phyloP scores from a whole-genome alignment of 1,284 basidiomycete species.

The Irpex lacteus region DNA sequence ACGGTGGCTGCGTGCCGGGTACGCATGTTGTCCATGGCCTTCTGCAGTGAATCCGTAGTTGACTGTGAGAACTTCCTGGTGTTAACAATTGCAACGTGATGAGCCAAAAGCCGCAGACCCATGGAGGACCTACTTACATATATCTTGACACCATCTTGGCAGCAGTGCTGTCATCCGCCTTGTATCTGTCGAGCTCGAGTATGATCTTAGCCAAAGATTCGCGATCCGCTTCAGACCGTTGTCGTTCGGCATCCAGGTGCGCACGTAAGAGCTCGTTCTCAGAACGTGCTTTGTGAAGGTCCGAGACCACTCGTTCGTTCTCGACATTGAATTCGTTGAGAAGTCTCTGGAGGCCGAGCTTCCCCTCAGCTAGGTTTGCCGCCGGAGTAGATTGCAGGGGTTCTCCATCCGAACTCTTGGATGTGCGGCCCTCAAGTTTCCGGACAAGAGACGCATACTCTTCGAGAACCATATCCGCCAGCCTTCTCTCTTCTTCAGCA shows the following conservation, averaged over 20 bases:
- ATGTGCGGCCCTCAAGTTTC: conserved; percentile 45
- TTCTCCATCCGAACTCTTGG: conserved; percentile 21
- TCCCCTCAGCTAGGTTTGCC: conserved; percentile 46
- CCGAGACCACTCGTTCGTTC: conserved; percentile 43
- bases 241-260: conserved; percentile 46
- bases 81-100: neutral
- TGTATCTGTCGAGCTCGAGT: conserved; percentile 56
- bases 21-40: conserved; percentile 58
- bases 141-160: conserved; percentile 86
- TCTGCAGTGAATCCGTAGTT: conserved; percentile 68
- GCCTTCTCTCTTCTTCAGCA: conserved; percentile 54
- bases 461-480: conserved; percentile 60
- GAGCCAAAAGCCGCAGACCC: neutral
- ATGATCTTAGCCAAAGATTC: conserved; percentile 44
- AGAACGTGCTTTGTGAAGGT: conserved; percentile 42
- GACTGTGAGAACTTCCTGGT: conserved; percentile 83
- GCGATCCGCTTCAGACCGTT: conserved; percentile 40
- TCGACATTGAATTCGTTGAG: conserved; percentile 49
- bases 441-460: conserved; percentile 73
- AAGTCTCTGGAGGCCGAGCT: conserved; percentile 45
- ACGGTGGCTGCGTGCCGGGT: conserved; percentile 64
- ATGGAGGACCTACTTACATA: conserved; percentile 48
- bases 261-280: conserved; percentile 43
- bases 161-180: conserved; percentile 74
- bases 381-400: conserved; percentile 27